Base-by-base conservation (phyloP, 192 early-diverging fungal species). In the Powellomyces hirtus region DNA sequence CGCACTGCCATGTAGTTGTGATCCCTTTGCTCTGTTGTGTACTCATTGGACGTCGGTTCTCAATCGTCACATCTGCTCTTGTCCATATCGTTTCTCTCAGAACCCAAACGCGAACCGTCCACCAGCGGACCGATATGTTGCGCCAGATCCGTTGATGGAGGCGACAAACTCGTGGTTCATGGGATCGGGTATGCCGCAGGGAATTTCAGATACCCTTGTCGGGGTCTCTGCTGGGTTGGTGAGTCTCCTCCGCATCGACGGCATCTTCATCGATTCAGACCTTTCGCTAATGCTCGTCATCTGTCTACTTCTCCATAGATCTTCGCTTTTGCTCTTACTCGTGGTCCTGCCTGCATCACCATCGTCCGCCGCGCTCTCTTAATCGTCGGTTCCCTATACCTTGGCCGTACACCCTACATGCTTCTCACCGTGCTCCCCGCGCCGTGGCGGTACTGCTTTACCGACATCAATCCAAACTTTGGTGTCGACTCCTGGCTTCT, bases 321-420 rank as follows among this genome's bases (percentile, higher is more conserved):
- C 18, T 56, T 56, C 16, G 53, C 53, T 16, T 56, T 56, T 51
- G 62, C 62, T 14, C 31, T 64, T 0, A 64, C 62, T 30, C 62
- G 62, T 22, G 62, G 62, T 5, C 30, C 46, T 7, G 62, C 62
- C 16, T 24, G 29, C 29, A 24, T 44, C 49, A 64, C 62, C 18
- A 45, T 64, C 46, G 49, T 64, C 42, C 62, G 62, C 49, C 62
- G 62, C 44, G 62, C 45, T 8, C 45, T 64, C 27, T 20, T 64
- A 27, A 64, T 64, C 31, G 62, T 64, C 11, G 62, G 62, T 5
- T 26, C 44, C n/a, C 62, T 64, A 14, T 64, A 64, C 29, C 49
- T 64, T 14, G 62, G 62, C 27, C 62, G 62, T 4, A 29, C 30
- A 6, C 44, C 45, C 4, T 64, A 64, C 26, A 64, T 64, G 44